A percentile compares a stretch with the other conserved stretches of the same genome.
Conservation (phyloP, 2,329 filamentous ascomycete genomes). For the Aspergillus aculeatinus region DNA sequence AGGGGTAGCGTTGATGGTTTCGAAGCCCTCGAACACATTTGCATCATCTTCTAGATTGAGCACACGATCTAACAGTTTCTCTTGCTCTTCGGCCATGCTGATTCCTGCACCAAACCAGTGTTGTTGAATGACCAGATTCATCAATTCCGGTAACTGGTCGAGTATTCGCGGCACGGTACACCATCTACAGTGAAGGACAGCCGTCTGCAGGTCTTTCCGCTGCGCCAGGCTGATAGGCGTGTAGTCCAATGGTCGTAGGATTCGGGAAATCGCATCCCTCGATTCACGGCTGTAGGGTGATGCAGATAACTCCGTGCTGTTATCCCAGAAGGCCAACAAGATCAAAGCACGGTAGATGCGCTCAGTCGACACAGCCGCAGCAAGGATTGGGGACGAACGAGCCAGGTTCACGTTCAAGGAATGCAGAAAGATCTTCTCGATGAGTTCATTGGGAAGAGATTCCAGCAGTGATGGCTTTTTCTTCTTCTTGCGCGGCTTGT, state of each 20-base stretch:
- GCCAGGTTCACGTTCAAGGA: constrained; percentile 48
- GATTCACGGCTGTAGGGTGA: background rate
- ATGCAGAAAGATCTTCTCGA: constrained; percentile 54
- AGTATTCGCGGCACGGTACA: constrained; percentile 38
- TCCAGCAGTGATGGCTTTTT: constrained; percentile 41
- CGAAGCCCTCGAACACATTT: constrained; percentile 20
- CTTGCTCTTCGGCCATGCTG: constrained; percentile 19
- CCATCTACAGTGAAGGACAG: constrained; percentile 41
- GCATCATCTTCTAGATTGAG: constrained; percentile 20
- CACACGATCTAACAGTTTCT: constrained; percentile 22
- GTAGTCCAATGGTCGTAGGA: constrained; percentile 40
- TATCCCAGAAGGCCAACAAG: constrained; percentile 42
- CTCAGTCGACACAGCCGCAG: constrained; percentile 40
- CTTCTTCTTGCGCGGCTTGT: constrained; percentile 11
- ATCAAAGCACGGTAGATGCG: constrained; percentile 43
- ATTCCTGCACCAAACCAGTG: constrained; percentile 32
- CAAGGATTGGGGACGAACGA: constrained; percentile 43
- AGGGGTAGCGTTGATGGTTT: background rate
- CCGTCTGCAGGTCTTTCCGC: constrained; percentile 34
- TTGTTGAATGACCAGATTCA: constrained; percentile 34
- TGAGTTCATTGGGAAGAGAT: constrained; percentile 49
- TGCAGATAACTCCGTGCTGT: constrained; percentile 12
- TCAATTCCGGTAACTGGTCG: constrained; percentile 34
- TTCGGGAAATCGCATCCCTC: constrained; percentile 25
- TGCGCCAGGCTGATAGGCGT: constrained; percentile 26